Conservation (phyloP, 306 rosid genomes). For the Acacia confusa region DNA sequence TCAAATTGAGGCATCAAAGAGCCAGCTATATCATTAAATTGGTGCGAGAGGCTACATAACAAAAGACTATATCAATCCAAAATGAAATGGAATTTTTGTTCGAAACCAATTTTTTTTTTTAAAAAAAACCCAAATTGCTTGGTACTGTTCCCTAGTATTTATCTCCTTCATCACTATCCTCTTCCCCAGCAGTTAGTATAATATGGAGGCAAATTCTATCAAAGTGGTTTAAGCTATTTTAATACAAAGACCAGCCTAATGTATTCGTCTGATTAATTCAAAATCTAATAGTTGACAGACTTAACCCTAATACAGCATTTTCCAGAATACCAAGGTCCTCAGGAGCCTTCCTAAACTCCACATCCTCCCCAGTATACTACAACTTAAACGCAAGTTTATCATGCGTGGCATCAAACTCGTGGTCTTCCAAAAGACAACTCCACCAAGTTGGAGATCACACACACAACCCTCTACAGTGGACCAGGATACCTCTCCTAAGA, state of each 20-base stretch:
- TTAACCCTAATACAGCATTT: background rate
- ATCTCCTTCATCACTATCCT: background rate
- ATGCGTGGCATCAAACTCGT: background rate
- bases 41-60: background rate
- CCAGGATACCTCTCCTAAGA: conserved; percentile 13
- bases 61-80: background rate
- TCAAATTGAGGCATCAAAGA: background rate
- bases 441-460: conserved; percentile 11
- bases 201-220: too few species aligned
- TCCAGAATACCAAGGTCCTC: background rate
- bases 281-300: background rate
- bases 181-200: background rate
- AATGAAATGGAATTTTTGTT: too few species aligned
- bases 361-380: background rate
- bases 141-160: background rate
- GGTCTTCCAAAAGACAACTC: background rate
- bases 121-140: background rate
- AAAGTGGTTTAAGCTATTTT: too few species aligned
- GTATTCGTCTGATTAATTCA: too few species aligned
- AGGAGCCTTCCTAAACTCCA: background rate
- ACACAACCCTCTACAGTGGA: conserved; percentile 19
- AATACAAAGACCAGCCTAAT: too few species aligned
- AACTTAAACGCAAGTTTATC: background rate
- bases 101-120: too few species aligned
- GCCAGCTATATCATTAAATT: background rate